Base-by-base conservation (phyloP, 345 rosid species). In the Citrus unshiu region DNA sequence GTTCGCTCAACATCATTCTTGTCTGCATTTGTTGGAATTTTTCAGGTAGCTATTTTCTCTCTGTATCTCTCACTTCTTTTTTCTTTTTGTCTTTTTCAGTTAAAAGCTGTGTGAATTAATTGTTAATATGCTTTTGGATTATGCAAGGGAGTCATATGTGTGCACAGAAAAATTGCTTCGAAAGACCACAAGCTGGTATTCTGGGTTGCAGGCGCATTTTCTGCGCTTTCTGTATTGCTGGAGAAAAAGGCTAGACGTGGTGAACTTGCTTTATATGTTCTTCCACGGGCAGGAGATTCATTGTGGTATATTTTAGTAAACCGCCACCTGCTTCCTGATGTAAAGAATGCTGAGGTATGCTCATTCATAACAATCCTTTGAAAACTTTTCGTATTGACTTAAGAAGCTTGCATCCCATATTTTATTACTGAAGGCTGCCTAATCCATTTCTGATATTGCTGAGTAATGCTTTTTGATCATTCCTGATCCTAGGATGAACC, bases 241-340 rank as follows among this genome's bases (percentile, higher is more conserved):
- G 98, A 97, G 95, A 97, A 97, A 76, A 94, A 97, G 83, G 78
- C 98, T 16, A 94, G 95, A 80, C 98, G 98, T 64, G 84, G 96
- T 58, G 99, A 97, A 90, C 97, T 97, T 66, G 99, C 95, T 82
- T 78, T 97, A 67, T 97, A 97, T 78, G 98, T 97, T 82, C 95
- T 97, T 86, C 99, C 99, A 0, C 89, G 98, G 73, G 97, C 99
- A 39, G 98, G 93, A 82, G 99, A 94, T 80, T 97, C 99, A 75
- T 84, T 93, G 78, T 94, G 98, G 99, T 91, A 93, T 80, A 94
- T 97, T 77, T 89, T 94, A 82, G 87, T 91, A 29, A 92, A 94
- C 76, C 93, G 93, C 77, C 98, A 88, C 83, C 81, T 97, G 74
- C 90, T 94, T 87, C 99, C 99, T 3, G 78, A 90, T 80, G 77